These are phyloP conservation scores for Spirogloea muscicola DNA, from an alignment of 139 green algal species.

Conservation along the genomic window DNA sequence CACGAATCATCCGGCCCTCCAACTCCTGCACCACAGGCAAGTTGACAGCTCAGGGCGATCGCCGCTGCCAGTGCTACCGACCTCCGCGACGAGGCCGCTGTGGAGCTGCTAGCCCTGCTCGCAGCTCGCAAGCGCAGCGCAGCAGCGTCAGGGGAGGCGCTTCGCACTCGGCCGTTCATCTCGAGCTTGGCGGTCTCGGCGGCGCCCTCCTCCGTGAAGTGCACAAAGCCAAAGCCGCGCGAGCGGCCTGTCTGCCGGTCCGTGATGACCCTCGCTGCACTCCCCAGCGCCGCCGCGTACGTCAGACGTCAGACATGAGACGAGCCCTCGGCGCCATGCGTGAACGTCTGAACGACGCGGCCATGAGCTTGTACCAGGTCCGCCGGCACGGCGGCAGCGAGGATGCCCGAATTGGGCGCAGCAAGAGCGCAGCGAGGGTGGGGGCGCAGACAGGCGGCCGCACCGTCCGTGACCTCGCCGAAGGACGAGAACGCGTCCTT, in stretches of 20 bases:
- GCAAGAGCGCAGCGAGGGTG: no score
- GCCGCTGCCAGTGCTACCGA: not conserved
- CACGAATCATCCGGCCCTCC: not conserved
- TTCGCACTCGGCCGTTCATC: slow-evolving; percentile 9
- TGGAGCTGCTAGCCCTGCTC: not conserved
- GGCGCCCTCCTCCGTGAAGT: not conserved
- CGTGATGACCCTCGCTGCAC: slow-evolving; percentile 6
- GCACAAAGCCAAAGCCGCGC: slow-evolving; percentile 6
- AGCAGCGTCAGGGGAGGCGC: not conserved
- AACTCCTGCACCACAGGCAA: not conserved
- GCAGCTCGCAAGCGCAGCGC: not conserved
- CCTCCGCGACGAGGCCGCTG: not conserved
- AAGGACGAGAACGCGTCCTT: slow-evolving; percentile 25
- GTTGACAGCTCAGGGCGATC: not conserved
- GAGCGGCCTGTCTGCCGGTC: slow-evolving; percentile 3
- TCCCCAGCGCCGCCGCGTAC: no score
- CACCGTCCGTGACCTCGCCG: slow-evolving; percentile 15
- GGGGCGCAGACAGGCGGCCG: no score
- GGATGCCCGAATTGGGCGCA: no score
- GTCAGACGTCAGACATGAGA: no score
- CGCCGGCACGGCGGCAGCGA: no score
- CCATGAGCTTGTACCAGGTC: no score
- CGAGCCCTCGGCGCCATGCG: no score
- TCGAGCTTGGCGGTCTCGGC: not conserved
- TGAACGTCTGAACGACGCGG: no score